Evolutionary conservation across 108 stramenopile genomes (phyloP).

Genomic region (Heterococcus sp.): DNA sequence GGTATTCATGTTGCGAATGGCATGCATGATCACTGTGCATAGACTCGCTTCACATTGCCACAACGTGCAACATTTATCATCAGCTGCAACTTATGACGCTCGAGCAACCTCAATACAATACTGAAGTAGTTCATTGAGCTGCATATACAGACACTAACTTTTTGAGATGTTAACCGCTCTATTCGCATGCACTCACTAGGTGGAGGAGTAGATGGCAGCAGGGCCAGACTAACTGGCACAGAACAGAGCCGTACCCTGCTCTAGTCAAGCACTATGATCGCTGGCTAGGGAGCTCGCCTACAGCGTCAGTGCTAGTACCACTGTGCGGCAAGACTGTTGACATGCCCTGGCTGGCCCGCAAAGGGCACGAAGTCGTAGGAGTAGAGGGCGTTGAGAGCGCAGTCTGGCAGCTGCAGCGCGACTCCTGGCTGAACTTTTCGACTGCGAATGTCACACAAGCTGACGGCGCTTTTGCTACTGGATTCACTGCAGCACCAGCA

Average conservation of each 20-base stretch:
- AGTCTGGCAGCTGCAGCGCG: constrained; percentile 32
- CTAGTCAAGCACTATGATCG: constrained; percentile 32
- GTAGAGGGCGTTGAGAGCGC: constrained; percentile 33
- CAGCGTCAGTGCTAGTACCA: constrained; percentile 3
- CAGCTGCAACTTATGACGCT: too few species aligned
- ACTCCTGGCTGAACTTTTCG: constrained; percentile 24
- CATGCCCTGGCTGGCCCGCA: constrained; percentile 22
- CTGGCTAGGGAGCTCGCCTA: not conserved
- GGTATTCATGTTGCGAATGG: too few species aligned
- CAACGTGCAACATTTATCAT: too few species aligned
- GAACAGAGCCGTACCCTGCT: constrained; percentile 1
- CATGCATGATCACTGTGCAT: too few species aligned
- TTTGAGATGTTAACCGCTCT: too few species aligned
- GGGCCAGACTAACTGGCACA: constrained; percentile 19
- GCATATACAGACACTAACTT: too few species aligned
- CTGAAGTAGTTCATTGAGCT: too few species aligned
- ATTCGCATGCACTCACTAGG: too few species aligned
- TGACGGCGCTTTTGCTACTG: not conserved
- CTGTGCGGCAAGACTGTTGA: constrained; percentile 39
- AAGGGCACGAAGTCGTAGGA: constrained; percentile 31
- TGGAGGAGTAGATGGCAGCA: constrained; percentile 28
- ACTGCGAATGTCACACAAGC: not conserved
- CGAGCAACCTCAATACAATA: too few species aligned
- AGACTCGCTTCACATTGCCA: too few species aligned
- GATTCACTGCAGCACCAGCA: constrained; percentile 10